These are phyloP conservation scores for Wickerhamomyces chambardii DNA, from an alignment of 805 yeast genomes.

Conservation along the genomic window DNA sequence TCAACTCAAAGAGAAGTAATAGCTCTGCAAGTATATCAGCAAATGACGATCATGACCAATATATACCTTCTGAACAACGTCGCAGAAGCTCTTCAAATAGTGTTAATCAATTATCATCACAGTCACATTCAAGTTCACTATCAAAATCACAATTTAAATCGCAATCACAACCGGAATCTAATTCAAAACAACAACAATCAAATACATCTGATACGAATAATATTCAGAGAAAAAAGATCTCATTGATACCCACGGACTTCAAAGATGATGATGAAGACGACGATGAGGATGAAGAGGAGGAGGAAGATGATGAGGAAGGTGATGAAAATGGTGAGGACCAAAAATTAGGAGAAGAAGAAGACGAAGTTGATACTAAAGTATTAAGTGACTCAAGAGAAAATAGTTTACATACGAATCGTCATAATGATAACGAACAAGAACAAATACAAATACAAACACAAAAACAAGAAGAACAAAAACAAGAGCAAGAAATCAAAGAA, in stretches of 20 bases:
- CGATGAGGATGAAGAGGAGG: slow-evolving; percentile 11
- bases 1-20: no score
- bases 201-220: background rate
- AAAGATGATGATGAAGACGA: slow-evolving; percentile 14
- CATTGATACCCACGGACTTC: slow-evolving; percentile 17
- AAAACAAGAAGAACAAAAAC: background rate
- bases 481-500: background rate
- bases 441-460: background rate
- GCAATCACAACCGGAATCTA: no score
- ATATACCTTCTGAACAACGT: no score
- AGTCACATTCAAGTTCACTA: no score
- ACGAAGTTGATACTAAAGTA: background rate
- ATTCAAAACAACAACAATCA: no score
- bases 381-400: no score
- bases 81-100: no score
- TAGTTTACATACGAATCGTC: no score
- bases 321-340: background rate
- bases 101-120: no score
- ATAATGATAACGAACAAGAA: background rate
- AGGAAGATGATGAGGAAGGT: background rate
- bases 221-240: slow-evolving; percentile 7
- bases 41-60: no score
- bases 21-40: no score
- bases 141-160: no score
- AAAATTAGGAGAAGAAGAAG: background rate